phyloP scores from a whole-genome alignment of 768 basidiomycete species.

The Ramaria sp. region DNA sequence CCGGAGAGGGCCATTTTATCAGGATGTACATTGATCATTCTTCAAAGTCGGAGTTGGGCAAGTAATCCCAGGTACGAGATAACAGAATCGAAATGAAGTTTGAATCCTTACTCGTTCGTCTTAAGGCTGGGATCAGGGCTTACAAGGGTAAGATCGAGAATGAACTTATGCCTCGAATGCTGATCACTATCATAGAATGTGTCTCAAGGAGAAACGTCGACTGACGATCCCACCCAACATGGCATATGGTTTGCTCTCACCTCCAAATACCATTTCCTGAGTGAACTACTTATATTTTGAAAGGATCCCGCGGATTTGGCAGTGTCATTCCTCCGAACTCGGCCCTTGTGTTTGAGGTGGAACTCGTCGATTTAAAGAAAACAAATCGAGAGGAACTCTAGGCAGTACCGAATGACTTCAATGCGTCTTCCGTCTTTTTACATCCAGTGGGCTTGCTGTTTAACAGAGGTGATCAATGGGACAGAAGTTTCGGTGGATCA shows the following conservation, averaged over 20 bases:
- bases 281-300: not conserved
- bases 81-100: not conserved
- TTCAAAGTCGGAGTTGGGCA: conserved; percentile 62
- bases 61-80: conserved; percentile 50
- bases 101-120: not conserved
- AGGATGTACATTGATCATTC: not conserved
- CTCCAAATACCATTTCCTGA: not conserved
- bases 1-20: not conserved
- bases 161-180: not conserved
- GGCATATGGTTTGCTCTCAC: conserved; percentile 64
- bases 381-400: conserved; percentile 46
- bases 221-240: conserved; percentile 73
- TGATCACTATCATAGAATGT: conserved; percentile 46
- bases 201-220: conserved; percentile 76
- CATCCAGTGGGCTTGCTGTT: too few species aligned
- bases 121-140: conserved; percentile 67
- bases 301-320: conserved; percentile 70
- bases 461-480: too few species aligned
- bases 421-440: too few species aligned
- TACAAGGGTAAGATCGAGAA: conserved; percentile 29
- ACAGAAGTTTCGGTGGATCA: too few species aligned
- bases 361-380: conserved; percentile 56
- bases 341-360: conserved; percentile 78
- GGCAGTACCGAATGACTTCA: not conserved
- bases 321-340: conserved; percentile 68